phyloP scores from a whole-genome alignment of 2,329 filamentous ascomycete species.

The Fusarium chaquense region DNA sequence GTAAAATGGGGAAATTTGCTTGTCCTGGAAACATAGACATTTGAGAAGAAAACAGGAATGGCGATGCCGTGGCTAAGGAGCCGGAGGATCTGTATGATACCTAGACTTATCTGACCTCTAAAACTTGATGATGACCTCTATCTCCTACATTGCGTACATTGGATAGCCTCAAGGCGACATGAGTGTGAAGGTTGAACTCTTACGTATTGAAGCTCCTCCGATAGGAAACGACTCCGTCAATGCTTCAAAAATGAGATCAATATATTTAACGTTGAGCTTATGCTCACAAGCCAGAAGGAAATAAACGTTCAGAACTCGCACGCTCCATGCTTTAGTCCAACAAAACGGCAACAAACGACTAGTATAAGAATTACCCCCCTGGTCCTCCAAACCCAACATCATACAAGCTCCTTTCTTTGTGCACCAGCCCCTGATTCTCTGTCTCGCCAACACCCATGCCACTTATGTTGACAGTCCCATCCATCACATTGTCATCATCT shows the following conservation, averaged over 20 bases:
- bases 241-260: neutral
- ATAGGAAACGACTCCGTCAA: neutral
- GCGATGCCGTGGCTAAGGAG: conserved; percentile 35
- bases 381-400: conserved; percentile 48
- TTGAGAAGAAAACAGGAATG: conserved; percentile 14
- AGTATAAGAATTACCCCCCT: conserved; percentile 20
- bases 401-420: conserved; percentile 47
- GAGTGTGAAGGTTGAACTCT: neutral
- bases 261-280: conserved; percentile 8
- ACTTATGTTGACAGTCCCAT: conserved; percentile 35
- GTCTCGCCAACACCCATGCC: conserved; percentile 28
- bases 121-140: conserved; percentile 47
- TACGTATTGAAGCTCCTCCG: neutral
- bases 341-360: neutral
- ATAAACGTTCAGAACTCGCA: conserved; percentile 22
- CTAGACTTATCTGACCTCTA: conserved; percentile 47
- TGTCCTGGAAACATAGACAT: conserved; percentile 39
- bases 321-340: conserved; percentile 29
- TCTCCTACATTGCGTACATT: neutral
- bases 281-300: conserved; percentile 25
- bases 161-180: neutral
- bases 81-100: conserved; percentile 55
- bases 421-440: conserved; percentile 32
- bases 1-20: conserved; percentile 27
- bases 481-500: conserved; percentile 54